Base-by-base conservation (phyloP, 495 filamentous ascomycete species). In the Penicillium lividum region DNA sequence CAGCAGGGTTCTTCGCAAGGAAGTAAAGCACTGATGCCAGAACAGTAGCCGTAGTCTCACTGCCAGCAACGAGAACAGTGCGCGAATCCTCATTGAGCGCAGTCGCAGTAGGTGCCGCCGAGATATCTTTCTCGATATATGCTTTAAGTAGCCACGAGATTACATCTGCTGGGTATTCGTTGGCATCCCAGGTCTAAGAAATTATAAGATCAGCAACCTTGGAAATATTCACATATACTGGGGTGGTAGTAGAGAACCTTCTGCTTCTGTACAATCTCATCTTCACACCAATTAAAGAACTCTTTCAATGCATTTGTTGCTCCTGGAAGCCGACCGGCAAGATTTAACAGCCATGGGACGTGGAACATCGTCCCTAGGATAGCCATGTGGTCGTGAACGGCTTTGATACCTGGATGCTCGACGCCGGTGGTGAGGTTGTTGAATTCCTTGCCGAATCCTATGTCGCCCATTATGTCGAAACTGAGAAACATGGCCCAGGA, bases 391-490 rank as follows among this genome's bases (percentile, higher is more conserved):
- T 61, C 53, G 13, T 62, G 59, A 1, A 69, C 18, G 2, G 46
- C 53, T 34, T 82, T 78, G 36, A 85, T 78, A 7, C 81, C 81
- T 59, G 80, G 83, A 13, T 85, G 78, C 67, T 84, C 85, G 4
- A 53, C 30, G 1, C 61, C 54, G n/a, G 56, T 57, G 7, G 27
- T 40, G 0, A 63, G 49, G n/a, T 56, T 63, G 42, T 63, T 42
- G 42, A 63, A 59, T 13, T 56, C 47, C 15, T 63, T 59, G 28
- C 61, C 61, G 40, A 63, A 63, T 8, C 52, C 48, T 11, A 64
- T 44, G 0, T 43, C 45, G 3, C 62, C 56, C 62, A 65, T 65
- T 25, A 65, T 54, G 34, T 61, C 62, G 25, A 61, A 61, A n/a
- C 51, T 65, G 28, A 53, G 47, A 22, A 53, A 61, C 51, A 56